Base-by-base conservation (phyloP, 1,284 basidiomycete genomes). In the Cutaneotrichosporon cyanovorans region DNA sequence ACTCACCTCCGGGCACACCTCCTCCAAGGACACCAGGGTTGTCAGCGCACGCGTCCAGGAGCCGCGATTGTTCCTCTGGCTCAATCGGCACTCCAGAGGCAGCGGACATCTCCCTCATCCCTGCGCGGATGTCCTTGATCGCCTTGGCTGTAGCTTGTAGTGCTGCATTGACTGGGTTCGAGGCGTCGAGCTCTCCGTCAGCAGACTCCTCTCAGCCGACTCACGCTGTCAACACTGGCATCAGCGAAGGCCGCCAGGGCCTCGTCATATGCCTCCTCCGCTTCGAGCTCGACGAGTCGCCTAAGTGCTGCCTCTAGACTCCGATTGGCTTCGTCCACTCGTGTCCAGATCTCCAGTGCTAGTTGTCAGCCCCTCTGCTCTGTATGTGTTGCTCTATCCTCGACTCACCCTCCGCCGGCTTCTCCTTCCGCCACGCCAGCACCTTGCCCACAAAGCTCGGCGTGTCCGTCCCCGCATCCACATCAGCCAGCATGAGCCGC, bases 391-490 rank as follows among this genome's bases (percentile, higher is more conserved):
- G 15, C 35, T 15, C 16, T 15, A 14, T 10, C 10, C 33, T 5
- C 16, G 2, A 60, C 72, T 50, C 49, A 81, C 86, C 83, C 65
- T 78, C 73, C 30, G 73, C 74, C 12, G 72, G 66, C 50, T 81
- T 74, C 50, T 80, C 76, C 62, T 82, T 78, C 49, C 86, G 78
- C 91, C 91, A 96, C 60, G 81, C 81, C 48, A 92, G 72, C 2
- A 96, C 91, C 66, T 87, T 84, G 23, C 85, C 81, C 4, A 91
- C 88, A 44, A 95, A 80, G 38, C 85, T 87, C 1, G 92, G 92
- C 2, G 92, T 95, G 63, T 95, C 85, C 57, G 85, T 91, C 10
- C 91, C 91, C 2, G 86, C 87, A 60, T 92, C 87, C 6, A 96
- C 87, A 62, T 96, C 91, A 20, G 89, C 92, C 25, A 96, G 77